phyloP scores from a whole-genome alignment of 2,329 filamentous ascomycete genomes.

The Pestalotiopsis sp. region DNA sequence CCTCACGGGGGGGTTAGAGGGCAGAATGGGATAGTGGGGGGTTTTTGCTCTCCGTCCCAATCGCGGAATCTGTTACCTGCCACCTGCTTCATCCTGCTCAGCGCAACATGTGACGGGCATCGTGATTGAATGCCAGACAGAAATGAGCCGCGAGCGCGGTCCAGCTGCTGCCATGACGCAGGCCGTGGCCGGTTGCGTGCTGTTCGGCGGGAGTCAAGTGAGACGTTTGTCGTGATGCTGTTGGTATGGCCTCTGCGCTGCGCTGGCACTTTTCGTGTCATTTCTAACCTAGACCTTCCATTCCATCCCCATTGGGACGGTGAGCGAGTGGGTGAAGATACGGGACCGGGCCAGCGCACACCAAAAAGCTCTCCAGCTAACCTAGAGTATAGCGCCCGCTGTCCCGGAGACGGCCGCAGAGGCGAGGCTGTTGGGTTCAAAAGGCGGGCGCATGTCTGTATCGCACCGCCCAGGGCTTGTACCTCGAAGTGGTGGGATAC shows the following conservation, averaged over 20 bases:
- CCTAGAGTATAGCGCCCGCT: not conserved
- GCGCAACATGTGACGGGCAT: constrained; percentile 4
- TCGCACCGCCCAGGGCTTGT: not conserved
- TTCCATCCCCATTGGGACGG: not conserved
- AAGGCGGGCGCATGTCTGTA: not conserved
- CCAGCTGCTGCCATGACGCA: constrained; percentile 4
- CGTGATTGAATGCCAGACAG: not conserved
- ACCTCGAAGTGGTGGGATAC: constrained; percentile 4
- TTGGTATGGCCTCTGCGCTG: not conserved
- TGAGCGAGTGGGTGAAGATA: not conserved
- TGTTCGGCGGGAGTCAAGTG: not conserved
- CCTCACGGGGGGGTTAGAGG: not conserved
- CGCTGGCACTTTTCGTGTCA: not conserved
- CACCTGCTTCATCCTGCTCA: constrained; percentile 2
- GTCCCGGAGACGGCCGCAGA: not conserved
- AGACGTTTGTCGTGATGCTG: not conserved
- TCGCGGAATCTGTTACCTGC: not conserved
- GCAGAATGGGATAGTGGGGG: not conserved
- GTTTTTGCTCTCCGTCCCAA: not conserved
- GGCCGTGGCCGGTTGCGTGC: not conserved
- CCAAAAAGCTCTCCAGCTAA: not conserved
- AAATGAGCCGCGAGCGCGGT: not conserved
- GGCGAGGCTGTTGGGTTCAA: constrained; percentile 2
- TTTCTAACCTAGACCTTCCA: not conserved
- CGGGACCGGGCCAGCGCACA: not conserved